Evolutionary conservation across 2,329 filamentous ascomycete species (phyloP).

Genomic region (Aspergillus jensenii): DNA sequence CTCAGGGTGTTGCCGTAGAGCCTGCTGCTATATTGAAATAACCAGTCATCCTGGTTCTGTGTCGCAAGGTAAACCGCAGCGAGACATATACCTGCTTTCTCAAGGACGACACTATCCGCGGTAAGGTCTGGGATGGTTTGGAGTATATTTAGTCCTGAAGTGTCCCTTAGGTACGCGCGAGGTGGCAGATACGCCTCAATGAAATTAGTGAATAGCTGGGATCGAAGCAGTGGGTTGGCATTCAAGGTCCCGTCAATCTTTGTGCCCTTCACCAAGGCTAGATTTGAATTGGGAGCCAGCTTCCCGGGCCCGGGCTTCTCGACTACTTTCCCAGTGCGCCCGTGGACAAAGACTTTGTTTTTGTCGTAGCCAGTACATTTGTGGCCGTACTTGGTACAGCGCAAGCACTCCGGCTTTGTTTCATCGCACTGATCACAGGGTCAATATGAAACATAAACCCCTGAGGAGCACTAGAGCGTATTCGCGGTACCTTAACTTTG

Average conservation of each 20-base stretch:
- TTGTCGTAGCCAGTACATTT: conserved; percentile 21
- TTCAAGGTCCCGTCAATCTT: conserved; percentile 14
- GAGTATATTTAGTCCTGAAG: conserved; percentile 7
- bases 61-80: conserved; percentile 19
- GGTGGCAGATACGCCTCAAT: conserved; percentile 10
- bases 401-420: conserved; percentile 20
- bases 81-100: conserved; percentile 17
- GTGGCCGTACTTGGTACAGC: conserved; percentile 25
- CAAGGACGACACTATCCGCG: conserved; percentile 14
- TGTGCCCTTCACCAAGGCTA: not conserved
- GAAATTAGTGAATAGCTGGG: conserved; percentile 16
- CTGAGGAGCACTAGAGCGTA: no score
- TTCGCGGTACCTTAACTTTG: conserved; percentile 19
- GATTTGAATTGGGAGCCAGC: not conserved
- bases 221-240: conserved; percentile 13
- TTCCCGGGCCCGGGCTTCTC: not conserved
- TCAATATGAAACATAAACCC: not conserved
- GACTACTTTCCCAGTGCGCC: conserved; percentile 4
- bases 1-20: conserved; percentile 20
- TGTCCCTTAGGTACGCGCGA: conserved; percentile 1
- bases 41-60: conserved; percentile 14
- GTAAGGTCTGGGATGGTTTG: conserved; percentile 16
- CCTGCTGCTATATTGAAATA: conserved; percentile 19
- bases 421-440: conserved; percentile 22
- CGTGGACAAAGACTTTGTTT: conserved; percentile 17